phyloP scores from a whole-genome alignment of 1,139 yeast species.

The Candida glucosophila region DNA sequence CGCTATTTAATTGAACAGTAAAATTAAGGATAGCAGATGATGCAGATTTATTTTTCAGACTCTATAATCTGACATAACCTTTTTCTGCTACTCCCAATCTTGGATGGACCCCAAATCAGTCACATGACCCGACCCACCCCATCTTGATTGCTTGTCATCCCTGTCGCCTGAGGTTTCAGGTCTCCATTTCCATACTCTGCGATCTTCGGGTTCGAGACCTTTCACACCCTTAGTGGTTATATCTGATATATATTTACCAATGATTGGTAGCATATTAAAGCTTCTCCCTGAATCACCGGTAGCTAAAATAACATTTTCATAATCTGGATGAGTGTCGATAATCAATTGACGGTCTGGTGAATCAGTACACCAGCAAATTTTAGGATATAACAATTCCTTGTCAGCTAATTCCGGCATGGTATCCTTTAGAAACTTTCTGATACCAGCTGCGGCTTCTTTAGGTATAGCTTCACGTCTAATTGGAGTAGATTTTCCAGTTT shows the following conservation, averaged over 20 bases:
- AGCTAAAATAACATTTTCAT: constrained; percentile 8
- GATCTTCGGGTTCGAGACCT: not conserved
- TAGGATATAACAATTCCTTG: constrained; percentile 8
- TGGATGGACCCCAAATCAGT: no score
- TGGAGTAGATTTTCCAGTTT: no score
- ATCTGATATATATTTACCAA: constrained; percentile 2
- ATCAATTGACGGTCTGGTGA: constrained; percentile 11
- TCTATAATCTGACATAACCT: no score
- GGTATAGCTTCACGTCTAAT: constrained; percentile 12
- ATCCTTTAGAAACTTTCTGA: constrained; percentile 12
- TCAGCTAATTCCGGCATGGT: constrained; percentile 8
- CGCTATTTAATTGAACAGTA: no score
- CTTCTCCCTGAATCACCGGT: constrained; percentile 15
- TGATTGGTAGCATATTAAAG: constrained; percentile 11
- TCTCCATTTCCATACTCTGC: not conserved
- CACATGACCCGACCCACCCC: no score
- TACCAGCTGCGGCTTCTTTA: constrained; percentile 12
- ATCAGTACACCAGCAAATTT: constrained; percentile 16
- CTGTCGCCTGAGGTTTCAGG: no score
- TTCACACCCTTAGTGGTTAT: not conserved
- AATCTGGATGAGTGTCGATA: constrained; percentile 10
- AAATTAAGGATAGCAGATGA: no score
- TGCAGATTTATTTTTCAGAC: no score
- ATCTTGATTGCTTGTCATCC: no score
- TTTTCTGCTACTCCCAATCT: no score